Evolutionary conservation across 495 filamentous ascomycete genomes (phyloP).

Genomic region (Penicillium salamii): DNA sequence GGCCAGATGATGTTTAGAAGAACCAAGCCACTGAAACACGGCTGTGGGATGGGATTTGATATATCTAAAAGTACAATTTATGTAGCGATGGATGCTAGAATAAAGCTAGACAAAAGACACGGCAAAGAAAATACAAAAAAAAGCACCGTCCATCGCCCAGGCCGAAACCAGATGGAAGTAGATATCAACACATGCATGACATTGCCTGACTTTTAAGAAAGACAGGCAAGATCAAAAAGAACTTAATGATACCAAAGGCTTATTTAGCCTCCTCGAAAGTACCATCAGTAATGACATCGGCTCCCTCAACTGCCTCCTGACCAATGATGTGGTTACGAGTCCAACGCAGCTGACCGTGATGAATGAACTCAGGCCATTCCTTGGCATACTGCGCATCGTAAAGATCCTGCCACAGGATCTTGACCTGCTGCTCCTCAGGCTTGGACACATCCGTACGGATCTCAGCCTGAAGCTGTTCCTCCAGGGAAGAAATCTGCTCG

Average conservation of each 20-base stretch:
- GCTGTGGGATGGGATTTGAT: slow-evolving; percentile 20
- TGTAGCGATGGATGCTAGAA: slow-evolving; percentile 17
- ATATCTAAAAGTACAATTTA: slow-evolving; percentile 62
- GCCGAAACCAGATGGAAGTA: slow-evolving; percentile 11
- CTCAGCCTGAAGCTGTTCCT: slow-evolving; percentile 31
- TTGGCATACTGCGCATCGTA: slow-evolving; percentile 63
- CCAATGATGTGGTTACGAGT: slow-evolving; percentile 37
- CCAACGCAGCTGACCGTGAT: slow-evolving; percentile 52
- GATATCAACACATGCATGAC: slow-evolving; percentile 15
- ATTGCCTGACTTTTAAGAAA: slow-evolving; percentile 6
- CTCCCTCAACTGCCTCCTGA: slow-evolving; percentile 24
- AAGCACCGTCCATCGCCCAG: slow-evolving; percentile 14
- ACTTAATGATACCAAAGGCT: background rate
- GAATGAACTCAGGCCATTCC: slow-evolving; percentile 66
- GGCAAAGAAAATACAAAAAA: slow-evolving; percentile 18
- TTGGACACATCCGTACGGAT: slow-evolving; percentile 28
- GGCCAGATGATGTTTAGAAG: background rate
- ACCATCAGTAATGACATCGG: slow-evolving; percentile 38
- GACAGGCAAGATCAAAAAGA: background rate
- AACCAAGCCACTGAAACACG: background rate
- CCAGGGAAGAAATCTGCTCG: slow-evolving; percentile 28
- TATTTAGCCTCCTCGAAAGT: slow-evolving; percentile 44
- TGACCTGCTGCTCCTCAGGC: slow-evolving; percentile 30
- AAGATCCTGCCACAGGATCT: slow-evolving; percentile 69
- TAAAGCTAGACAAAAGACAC: slow-evolving; percentile 15